Conservation (phyloP, 108 stramenopile species). For the Cyclostephanos tholiformis region DNA sequence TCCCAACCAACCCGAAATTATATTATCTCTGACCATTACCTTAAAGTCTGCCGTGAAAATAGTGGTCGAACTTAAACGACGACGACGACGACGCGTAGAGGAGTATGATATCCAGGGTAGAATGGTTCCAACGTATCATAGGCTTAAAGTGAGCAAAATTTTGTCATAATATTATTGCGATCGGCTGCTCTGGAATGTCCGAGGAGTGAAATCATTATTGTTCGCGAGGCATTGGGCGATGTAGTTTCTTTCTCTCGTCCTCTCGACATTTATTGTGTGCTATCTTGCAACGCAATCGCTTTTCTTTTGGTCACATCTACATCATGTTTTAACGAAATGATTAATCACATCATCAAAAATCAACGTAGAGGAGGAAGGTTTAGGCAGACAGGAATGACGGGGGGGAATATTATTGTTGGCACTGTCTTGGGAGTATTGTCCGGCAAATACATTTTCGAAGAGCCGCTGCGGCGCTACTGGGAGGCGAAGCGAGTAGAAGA, state of each 20-base stretch:
- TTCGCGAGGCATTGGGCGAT: not conserved
- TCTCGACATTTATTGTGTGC: constrained; percentile 1
- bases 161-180: not conserved
- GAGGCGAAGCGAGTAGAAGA: constrained; percentile 39
- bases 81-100: no score
- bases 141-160: constrained; percentile 37
- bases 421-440: constrained; percentile 31
- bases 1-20: no score
- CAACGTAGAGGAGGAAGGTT: constrained; percentile 37
- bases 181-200: not conserved
- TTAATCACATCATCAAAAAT: constrained; percentile 1
- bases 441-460: constrained; percentile 52
- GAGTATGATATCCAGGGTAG: constrained; percentile 33
- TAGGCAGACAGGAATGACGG: constrained; percentile 42
- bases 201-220: not conserved
- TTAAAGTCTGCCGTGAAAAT: no score
- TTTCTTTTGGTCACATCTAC: not conserved
- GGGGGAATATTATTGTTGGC: constrained; percentile 42
- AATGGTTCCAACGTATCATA: constrained; percentile 25
- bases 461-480: constrained; percentile 48
- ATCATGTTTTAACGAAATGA: constrained; percentile 1
- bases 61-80: no score
- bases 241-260: not conserved
- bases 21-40: no score
- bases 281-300: not conserved